phyloP scores from a whole-genome alignment of 2,329 filamentous ascomycete species.

The Exophiala lecanii-corni region DNA sequence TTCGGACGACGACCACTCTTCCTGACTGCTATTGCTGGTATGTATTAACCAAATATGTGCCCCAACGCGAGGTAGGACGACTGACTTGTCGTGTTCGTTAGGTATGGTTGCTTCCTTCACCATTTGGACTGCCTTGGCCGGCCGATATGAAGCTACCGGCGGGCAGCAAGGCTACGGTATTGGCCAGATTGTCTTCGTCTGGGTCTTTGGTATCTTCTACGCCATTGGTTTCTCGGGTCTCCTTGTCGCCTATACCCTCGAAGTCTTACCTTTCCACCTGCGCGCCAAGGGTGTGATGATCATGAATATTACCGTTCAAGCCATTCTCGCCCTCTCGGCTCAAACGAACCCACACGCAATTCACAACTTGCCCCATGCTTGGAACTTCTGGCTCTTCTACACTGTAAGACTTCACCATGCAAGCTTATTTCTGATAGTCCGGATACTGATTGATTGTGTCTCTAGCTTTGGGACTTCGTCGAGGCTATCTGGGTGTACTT shows the following conservation, averaged over 20 bases:
- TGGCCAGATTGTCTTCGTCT: slow-evolving; percentile 39
- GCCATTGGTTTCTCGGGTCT: slow-evolving; percentile 34
- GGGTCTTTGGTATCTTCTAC: slow-evolving; percentile 37
- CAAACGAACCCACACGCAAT: slow-evolving; percentile 9
- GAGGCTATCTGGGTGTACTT: slow-evolving; percentile 46
- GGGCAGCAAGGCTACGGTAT: slow-evolving; percentile 29
- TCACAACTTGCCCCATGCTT: slow-evolving; percentile 9
- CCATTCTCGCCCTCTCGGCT: slow-evolving; percentile 9
- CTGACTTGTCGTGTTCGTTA: background rate
- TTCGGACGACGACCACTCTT: slow-evolving; percentile 55
- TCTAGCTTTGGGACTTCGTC: slow-evolving; percentile 27
- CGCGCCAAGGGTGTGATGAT: slow-evolving; percentile 39
- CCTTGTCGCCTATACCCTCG: slow-evolving; percentile 38
- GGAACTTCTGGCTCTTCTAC: slow-evolving; percentile 12
- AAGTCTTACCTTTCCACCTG: slow-evolving; percentile 46
- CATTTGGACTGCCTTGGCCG: slow-evolving; percentile 38
- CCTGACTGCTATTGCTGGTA: slow-evolving; percentile 38
- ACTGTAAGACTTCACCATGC: slow-evolving; percentile 9
- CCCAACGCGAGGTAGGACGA: background rate
- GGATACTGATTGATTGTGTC: slow-evolving; percentile 9
- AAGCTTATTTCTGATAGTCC: background rate
- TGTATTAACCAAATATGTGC: slow-evolving; percentile 15
- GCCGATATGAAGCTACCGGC: slow-evolving; percentile 29
- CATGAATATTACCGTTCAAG: slow-evolving; percentile 13
- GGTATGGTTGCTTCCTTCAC: slow-evolving; percentile 42